Conservation (phyloP, 257 asterid genomes). For the Fraxinus americana region DNA sequence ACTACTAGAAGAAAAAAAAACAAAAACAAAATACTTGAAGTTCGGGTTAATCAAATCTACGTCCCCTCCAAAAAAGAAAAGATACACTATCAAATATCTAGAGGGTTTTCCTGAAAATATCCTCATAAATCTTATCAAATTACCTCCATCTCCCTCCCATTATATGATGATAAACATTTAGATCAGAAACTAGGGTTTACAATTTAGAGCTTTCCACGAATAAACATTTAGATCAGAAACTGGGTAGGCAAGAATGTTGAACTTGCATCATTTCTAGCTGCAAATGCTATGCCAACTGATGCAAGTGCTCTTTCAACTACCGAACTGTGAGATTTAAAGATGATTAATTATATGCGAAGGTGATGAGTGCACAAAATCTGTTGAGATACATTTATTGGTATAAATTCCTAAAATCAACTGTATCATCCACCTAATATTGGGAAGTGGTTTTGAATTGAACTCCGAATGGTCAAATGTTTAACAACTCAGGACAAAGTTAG, state of each 20-base stretch:
- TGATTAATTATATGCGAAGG: not conserved
- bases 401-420: constrained; percentile 31
- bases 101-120: not conserved
- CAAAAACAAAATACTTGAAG: not conserved
- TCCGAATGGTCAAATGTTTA: constrained; percentile 23
- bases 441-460: constrained; percentile 34
- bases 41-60: not conserved
- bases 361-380: constrained; percentile 11
- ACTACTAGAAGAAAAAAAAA: not conserved
- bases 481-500: constrained; percentile 21
- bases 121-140: not conserved
- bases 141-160: not conserved
- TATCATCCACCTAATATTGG: constrained; percentile 27
- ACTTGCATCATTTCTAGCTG: not conserved
- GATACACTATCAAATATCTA: not conserved
- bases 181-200: not conserved
- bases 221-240: not conserved
- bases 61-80: not conserved
- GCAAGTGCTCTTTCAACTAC: constrained; percentile 23
- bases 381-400: constrained; percentile 23
- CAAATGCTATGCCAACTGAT: constrained; percentile 20
- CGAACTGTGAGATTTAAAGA: constrained; percentile 25
- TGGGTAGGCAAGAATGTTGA: not conserved
- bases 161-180: not conserved
- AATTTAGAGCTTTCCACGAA: not conserved